Base-by-base conservation (phyloP, 2,329 filamentous ascomycete species). In the Claviceps pusilla region DNA sequence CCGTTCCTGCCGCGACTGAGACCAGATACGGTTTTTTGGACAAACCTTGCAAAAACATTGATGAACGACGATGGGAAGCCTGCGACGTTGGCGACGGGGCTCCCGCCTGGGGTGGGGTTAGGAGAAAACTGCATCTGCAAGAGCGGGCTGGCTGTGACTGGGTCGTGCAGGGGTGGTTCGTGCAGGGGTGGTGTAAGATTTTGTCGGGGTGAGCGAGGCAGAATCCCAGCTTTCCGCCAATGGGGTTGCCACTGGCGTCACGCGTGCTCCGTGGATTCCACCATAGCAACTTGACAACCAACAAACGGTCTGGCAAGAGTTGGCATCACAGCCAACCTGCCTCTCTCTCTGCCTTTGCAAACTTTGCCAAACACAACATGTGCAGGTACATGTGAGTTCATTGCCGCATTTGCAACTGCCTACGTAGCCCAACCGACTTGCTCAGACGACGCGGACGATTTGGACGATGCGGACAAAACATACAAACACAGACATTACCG, bases 81-180 rank as follows among this genome's bases (percentile, higher is more conserved):
- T 16, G 39, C 39, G 39, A 41, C 39, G 39, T 41, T 41, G 39
- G 1, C 7, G 39, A 41, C 7, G 39, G 39, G 43, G 11, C 12
- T 31, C 49, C 28, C 7, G 37, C 49, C 55, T 3, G 24, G 24
- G 24, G 24, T 24, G 24, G 56, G 56, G 56, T 52, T 52, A 49
- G 53, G 48, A 51, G 56, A 50, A 59, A 59, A 60, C 58, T 60
- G 11, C 56, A 49, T 48, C 47, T 52, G 53, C 53, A 51, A 24
- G 35, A 43, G 29, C 19, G 24, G 24, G 43, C 37, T 28, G 24
- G 16, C 35, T 10, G 47, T 54, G 49, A 59, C 57, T 60, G 58
- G 57, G 24, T 5, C 28, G 31, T 51, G 50, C 54, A 57, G 51
- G 54, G 24, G 24, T 24, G 54, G 28, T 33, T 5, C 28, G 31